Evolutionary conservation across 1,284 basidiomycete species (phyloP).

Genomic region (Uromyces viciae-fabae): DNA sequence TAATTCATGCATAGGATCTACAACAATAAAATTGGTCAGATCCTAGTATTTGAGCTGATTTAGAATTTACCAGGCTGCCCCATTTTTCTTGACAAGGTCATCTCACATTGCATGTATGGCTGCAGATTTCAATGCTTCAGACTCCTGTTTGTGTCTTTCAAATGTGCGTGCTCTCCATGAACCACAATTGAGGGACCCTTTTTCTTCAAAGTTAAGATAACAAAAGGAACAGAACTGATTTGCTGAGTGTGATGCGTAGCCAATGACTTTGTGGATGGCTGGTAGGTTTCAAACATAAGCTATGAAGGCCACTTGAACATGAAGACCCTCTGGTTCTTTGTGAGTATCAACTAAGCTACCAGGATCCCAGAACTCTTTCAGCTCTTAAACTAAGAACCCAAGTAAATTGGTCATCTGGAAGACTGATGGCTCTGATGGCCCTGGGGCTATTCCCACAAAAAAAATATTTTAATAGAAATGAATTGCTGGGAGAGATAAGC

Average conservation of each 20-base stretch:
- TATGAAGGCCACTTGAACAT: conserved; percentile 1
- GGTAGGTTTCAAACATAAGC: conserved; percentile 7
- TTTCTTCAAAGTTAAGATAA: not conserved
- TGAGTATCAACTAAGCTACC: not conserved
- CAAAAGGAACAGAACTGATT: conserved; percentile 13
- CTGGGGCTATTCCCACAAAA: too few relatives aligned
- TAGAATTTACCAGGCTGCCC: conserved; percentile 9
- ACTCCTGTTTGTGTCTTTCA: not conserved
- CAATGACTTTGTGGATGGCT: conserved; percentile 9
- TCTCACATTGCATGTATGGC: not conserved
- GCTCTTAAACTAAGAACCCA: not conserved
- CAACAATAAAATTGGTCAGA: not conserved
- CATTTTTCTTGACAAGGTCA: not conserved
- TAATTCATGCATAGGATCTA: conserved; percentile 22
- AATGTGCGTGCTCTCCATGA: not conserved
- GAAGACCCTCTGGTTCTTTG: not conserved
- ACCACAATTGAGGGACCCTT: not conserved
- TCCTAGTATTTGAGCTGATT: conserved; percentile 15
- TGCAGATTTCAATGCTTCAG: not conserved
- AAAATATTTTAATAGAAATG: too few relatives aligned
- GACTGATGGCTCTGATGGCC: not conserved
- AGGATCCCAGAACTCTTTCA: not conserved
- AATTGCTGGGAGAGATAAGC: too few relatives aligned
- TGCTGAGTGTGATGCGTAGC: not conserved
- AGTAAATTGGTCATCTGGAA: conserved; percentile 19